phyloP scores from a whole-genome alignment of 2,329 filamentous ascomycete species.

The Aureobasidium sp. region DNA sequence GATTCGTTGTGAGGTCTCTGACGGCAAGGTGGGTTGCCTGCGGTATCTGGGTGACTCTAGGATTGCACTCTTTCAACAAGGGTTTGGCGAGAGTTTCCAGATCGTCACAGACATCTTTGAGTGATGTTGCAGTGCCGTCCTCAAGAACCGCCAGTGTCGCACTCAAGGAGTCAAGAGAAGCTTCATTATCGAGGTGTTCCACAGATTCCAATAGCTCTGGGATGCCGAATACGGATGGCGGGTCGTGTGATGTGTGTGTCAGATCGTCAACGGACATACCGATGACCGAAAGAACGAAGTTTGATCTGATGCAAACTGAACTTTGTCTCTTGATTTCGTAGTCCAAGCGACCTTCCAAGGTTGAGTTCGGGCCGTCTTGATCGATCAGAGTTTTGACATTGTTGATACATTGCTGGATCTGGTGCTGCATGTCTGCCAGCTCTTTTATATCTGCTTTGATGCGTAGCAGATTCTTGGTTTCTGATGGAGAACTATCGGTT shows the following conservation, averaged over 20 bases:
- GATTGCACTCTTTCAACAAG: background rate
- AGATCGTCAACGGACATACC: background rate
- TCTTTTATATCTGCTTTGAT: background rate
- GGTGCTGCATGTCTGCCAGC: background rate
- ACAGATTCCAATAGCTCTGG: background rate
- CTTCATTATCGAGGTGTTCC: background rate
- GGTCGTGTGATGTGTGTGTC: background rate
- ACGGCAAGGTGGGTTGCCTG: background rate
- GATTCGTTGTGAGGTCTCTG: background rate
- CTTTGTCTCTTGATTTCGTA: background rate
- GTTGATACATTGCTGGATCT: background rate
- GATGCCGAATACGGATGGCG: background rate
- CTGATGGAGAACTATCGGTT: accelerated
- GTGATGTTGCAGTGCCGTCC: background rate
- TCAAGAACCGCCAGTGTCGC: background rate
- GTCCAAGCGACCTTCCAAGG: background rate
- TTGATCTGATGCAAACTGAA: background rate
- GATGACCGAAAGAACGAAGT: background rate
- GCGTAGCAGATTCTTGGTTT: background rate
- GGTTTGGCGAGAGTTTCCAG: background rate
- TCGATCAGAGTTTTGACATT: background rate
- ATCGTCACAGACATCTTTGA: background rate
- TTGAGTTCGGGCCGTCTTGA: background rate
- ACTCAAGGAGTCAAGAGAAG: background rate
- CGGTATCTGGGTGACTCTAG: background rate